A percentile compares a stretch with the other conserved stretches of the same genome.
Conservation (phyloP, 1,139 yeast genomes). For the Tardiomyces digboiensis region DNA sequence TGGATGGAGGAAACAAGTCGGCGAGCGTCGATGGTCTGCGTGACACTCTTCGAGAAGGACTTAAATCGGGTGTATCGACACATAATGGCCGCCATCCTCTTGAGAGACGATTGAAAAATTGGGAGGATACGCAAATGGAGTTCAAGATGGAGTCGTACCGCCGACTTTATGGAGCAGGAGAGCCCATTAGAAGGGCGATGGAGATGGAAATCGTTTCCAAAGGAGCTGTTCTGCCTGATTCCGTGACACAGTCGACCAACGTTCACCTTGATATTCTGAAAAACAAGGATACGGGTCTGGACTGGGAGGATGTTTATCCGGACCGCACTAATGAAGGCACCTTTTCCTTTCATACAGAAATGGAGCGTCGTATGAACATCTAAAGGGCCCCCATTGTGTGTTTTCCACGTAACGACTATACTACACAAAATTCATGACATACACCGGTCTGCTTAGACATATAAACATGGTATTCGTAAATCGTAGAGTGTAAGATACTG, state of each 20-base stretch:
- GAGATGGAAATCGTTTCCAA: slow-evolving; percentile 67
- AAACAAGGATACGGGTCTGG: slow-evolving; percentile 66
- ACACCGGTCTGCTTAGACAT: too few relatives aligned
- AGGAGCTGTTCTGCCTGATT: slow-evolving; percentile 63
- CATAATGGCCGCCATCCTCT: slow-evolving; percentile 84
- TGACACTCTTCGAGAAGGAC: slow-evolving; percentile 19
- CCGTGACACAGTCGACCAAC: slow-evolving; percentile 40
- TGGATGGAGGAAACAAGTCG: slow-evolving; percentile 14
- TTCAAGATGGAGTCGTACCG: slow-evolving; percentile 70
- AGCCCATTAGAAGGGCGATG: slow-evolving; percentile 85
- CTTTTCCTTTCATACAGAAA: slow-evolving; percentile 47
- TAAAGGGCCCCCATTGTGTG: too few relatives aligned
- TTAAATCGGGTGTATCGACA: slow-evolving; percentile 41
- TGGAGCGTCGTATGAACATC: slow-evolving; percentile 58
- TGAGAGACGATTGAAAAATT: slow-evolving; percentile 59
- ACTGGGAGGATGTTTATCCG: slow-evolving; percentile 90
- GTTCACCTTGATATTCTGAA: slow-evolving; percentile 70
- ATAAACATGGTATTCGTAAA: too few relatives aligned
- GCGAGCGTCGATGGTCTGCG: slow-evolving; percentile 19
- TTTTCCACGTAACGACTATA: too few relatives aligned
- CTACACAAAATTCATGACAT: too few relatives aligned
- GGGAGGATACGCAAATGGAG: slow-evolving; percentile 73
- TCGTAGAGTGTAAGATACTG: too few relatives aligned
- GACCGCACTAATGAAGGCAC: slow-evolving; percentile 2
- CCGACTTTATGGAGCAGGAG: slow-evolving; percentile 86